Conservation (phyloP, 352 stramenopile genomes). For the Globisporangium spinosum region DNA sequence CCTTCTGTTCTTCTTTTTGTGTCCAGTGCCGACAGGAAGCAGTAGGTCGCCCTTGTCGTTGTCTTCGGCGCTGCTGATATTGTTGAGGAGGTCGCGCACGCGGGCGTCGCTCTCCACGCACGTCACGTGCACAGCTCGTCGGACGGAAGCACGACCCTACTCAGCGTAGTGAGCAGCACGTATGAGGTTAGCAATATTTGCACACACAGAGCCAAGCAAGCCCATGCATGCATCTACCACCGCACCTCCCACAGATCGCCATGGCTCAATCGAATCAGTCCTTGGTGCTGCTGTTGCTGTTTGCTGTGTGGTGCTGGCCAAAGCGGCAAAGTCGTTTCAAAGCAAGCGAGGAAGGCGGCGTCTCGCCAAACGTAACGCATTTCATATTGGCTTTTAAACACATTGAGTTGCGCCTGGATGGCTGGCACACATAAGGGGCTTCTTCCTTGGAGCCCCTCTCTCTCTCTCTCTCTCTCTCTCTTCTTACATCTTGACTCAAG, state of each 20-base stretch:
- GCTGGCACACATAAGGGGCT: neutral
- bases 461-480: neutral
- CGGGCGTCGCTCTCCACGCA: constrained; percentile 12
- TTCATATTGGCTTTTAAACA: neutral
- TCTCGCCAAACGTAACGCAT: too few species aligned
- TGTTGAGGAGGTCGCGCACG: neutral
- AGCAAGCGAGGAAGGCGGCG: too few species aligned
- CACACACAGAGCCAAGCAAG: neutral
- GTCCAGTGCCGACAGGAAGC: too few species aligned
- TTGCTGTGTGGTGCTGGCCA: neutral
- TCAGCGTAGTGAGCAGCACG: neutral
- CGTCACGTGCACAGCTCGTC: constrained; percentile 34
- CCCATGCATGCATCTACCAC: neutral
- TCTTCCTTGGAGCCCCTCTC: neutral
- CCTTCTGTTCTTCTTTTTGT: neutral
- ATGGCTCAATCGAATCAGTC: neutral
- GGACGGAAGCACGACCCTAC: constrained; percentile 33
- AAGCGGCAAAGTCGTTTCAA: constrained; percentile 1
- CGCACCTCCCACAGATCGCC: constrained; percentile 6
- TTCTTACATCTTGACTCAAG: neutral
- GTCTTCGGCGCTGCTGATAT: neutral
- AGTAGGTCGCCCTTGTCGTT: too few species aligned
- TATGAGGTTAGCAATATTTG: too few species aligned
- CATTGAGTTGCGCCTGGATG: neutral
- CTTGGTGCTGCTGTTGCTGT: too few species aligned